Evolutionary conservation across 192 early-diverging fungal genomes (phyloP).

Genomic region (Mortierella alpina): DNA sequence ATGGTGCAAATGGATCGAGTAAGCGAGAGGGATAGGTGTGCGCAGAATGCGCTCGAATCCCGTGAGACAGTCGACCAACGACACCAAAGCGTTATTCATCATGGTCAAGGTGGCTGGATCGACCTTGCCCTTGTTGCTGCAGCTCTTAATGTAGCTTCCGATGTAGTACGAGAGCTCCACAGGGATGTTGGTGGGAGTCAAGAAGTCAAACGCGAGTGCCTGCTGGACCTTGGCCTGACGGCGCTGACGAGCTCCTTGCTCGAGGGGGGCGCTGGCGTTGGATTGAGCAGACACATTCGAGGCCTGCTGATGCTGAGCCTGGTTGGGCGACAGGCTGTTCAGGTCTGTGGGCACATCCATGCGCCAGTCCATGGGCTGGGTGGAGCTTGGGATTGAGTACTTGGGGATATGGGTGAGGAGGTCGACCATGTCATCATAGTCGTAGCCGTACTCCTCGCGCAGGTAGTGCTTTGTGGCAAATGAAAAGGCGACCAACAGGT

Average conservation of each 20-base stretch:
- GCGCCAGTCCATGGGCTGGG: slow-evolving; percentile 43
- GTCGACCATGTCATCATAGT: slow-evolving; percentile 76
- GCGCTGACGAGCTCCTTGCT: not conserved
- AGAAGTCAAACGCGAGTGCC: slow-evolving; percentile 29
- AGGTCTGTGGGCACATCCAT: slow-evolving; percentile 24
- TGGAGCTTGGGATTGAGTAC: slow-evolving; percentile 58
- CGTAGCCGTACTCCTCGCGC: slow-evolving; percentile 75
- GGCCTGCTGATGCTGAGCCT: no score
- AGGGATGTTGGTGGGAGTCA: slow-evolving; percentile 62
- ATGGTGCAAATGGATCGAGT: slow-evolving; percentile 89
- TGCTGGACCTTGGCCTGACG: slow-evolving; percentile 21
- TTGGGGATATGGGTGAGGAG: slow-evolving; percentile 72
- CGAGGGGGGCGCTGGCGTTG: no score
- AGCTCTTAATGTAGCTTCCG: slow-evolving; percentile 61
- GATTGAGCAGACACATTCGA: no score
- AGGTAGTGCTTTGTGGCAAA: slow-evolving; percentile 87
- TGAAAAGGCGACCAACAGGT: slow-evolving; percentile 82
- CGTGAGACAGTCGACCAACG: slow-evolving; percentile 68
- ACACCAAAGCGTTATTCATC: slow-evolving; percentile 62
- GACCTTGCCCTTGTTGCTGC: slow-evolving; percentile 50
- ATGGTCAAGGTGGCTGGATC: slow-evolving; percentile 59
- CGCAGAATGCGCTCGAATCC: slow-evolving; percentile 85
- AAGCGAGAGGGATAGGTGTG: slow-evolving; percentile 90
- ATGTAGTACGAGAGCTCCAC: slow-evolving; percentile 71
- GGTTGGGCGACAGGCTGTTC: not conserved